Base-by-base conservation (phyloP, 805 yeast species). In the Yarrowia bubula region DNA sequence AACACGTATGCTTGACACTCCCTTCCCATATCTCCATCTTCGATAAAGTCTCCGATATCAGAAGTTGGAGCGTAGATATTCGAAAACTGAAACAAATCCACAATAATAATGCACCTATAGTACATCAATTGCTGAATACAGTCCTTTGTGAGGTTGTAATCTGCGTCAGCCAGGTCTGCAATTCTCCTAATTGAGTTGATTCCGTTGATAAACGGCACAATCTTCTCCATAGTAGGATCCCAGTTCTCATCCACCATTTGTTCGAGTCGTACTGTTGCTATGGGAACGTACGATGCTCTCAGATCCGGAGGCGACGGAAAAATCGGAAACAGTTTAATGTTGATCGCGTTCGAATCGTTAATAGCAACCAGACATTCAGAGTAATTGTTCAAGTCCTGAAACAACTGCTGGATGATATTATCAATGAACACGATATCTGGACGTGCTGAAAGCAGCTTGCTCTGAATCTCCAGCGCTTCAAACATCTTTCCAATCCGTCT, bases 151-250 rank as follows among this genome's bases (percentile, higher is more conserved):
- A 93, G 78, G 17, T 81, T 78, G 69, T 86, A 86, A 72, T 92
- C 96, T 42, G 97, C 88, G 70, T 89, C 86, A 1, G 97, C 90
- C 61, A 92, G 75, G 61, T 85, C 84, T 17, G 96, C 84, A 42
- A 96, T 93, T 65, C 83, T 81, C 41, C 85, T 80, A 17, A 95
- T 85, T 6, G 95, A 89, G 73, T 93, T 93, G 57, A 92, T 80
- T 1, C 99, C 99, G 71, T 95, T 85, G 58, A 95, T 90, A 69
- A 80, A 88, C 0, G 97, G 97, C 10, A 90, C 76, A 28, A 95
- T 89, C 69, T 89, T 87, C 51, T 91, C 79, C 95, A 95, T 88
- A 1, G 98, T 93, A 1, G 98, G 98, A 75, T 95, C 99, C 98
- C 99, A 95, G 71, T 89, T 88, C 8, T 89, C 88, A 75, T 95